Base-by-base conservation (phyloP, 495 filamentous ascomycete species). In the Aspergillus kassunensis region DNA sequence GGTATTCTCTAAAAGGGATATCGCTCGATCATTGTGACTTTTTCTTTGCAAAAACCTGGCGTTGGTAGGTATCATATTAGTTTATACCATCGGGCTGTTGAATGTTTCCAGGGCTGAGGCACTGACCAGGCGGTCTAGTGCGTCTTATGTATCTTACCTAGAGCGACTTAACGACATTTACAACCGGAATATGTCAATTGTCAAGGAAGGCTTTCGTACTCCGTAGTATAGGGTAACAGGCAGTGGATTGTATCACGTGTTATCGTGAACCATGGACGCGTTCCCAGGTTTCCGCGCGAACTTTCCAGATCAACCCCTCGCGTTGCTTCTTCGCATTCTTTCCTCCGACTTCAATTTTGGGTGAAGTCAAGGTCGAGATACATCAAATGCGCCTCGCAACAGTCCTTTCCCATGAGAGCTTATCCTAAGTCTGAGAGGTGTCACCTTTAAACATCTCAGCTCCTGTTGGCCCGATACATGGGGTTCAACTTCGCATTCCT, bases 401-500 rank as follows among this genome's bases (percentile, higher is more conserved):
- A 2, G 21, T 12, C n/a, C 21, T 33, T n/a, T 31, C n/a, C 44
- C 0, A 46, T 46, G 30, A 46, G 18, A 15, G 19, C 18, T n/a
- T 24, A 4, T 19, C 12, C 13, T 19, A 33, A 7, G 12, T 6
- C 19, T 29, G 29, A 34, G 19, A 49, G 18, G 46, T 30, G 18
- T 40, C 35, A n/a, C 6, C 11, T 16, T n/a, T 49, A 36, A 18
- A 23, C 48, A 45, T 30, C 34, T 35, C 20, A 23, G 18, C 3
- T 27, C 12, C 16, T 13, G 13, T 13, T 3, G 41, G 29, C 31
- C 9, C 8, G 19, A 52, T 51, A 83, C 84, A 87, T 88, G 84
- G 76, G 79, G 11, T 80, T 88, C 68, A 78, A 73, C 5, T 88
- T 87, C 62, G 58, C 70, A 7, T 67, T 71, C 40, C 60, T 87